phyloP scores from a whole-genome alignment of 169 alveolate species.

The Plasmodium falciparum region DNA sequence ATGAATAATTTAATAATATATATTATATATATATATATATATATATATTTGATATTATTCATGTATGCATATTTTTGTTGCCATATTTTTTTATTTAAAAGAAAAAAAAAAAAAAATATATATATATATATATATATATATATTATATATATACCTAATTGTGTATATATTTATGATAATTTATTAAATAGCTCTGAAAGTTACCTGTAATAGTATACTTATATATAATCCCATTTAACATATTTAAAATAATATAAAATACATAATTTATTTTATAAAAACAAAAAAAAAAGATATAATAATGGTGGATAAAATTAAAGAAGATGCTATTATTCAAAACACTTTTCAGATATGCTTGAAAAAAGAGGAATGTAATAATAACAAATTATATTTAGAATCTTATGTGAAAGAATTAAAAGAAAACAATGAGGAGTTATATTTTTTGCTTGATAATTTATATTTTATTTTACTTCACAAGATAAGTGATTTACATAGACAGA shows the following conservation, averaged over 20 bases:
- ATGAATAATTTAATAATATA: too few relatives aligned
- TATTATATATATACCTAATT: neutral
- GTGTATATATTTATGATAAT: too few relatives aligned
- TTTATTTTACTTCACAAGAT: slow-evolving; percentile 61
- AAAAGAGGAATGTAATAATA: slow-evolving; percentile 32
- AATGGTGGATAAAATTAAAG: slow-evolving; percentile 44
- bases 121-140: slow-evolving; percentile 1
- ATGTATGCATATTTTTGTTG: too few relatives aligned
- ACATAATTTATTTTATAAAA: neutral
- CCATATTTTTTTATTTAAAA: too few relatives aligned
- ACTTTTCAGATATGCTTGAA: slow-evolving; percentile 63
- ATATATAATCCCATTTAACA: too few relatives aligned
- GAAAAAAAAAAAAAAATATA: neutral
- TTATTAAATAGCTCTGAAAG: too few relatives aligned
- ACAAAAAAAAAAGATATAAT: neutral
- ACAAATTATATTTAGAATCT: slow-evolving; percentile 32
- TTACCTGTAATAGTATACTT: too few relatives aligned
- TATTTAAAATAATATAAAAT: neutral
- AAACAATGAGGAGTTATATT: slow-evolving; percentile 34
- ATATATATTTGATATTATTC: too few relatives aligned
- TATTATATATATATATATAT: too few relatives aligned
- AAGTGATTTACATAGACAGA: slow-evolving; percentile 44
- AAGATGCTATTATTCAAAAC: slow-evolving; percentile 40
- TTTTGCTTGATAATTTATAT: slow-evolving; percentile 40
- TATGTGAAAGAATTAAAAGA: slow-evolving; percentile 62